These are phyloP conservation scores for Cercospora zeina DNA, from an alignment of 2,329 filamentous ascomycete genomes.

Conservation along the genomic window DNA sequence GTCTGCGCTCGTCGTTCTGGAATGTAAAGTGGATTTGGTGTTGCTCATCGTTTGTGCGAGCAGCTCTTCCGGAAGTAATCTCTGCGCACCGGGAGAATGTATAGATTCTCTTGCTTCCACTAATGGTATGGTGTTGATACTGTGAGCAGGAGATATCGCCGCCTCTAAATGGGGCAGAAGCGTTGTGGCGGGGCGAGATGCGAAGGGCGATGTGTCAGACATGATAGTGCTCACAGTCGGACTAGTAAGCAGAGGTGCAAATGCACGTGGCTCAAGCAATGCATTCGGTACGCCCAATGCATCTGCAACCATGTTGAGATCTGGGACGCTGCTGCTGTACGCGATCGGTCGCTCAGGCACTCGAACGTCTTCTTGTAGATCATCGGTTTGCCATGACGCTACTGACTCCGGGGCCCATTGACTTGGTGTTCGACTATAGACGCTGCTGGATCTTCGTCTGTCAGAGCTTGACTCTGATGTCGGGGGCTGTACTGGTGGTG, in stretches of 20 bases:
- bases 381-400: conserved; percentile 26
- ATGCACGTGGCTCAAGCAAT: conserved; percentile 33
- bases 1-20: conserved; percentile 23
- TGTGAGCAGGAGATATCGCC: conserved; percentile 14
- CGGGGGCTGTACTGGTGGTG: conserved; percentile 28
- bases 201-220: conserved; percentile 4
- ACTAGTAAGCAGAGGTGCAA: conserved; percentile 34
- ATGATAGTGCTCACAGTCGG: conserved; percentile 28
- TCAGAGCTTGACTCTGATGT: background rate
- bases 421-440: conserved; percentile 40
- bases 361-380: conserved; percentile 29
- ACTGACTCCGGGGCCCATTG: conserved; percentile 28
- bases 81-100: conserved; percentile 34
- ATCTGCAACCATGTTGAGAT: conserved; percentile 22
- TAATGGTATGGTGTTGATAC: conserved; percentile 33
- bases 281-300: conserved; percentile 6
- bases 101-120: conserved; percentile 33
- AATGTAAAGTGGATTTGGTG: conserved; percentile 27
- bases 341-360: conserved; percentile 34
- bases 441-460: conserved; percentile 37
- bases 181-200: conserved; percentile 20
- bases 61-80: conserved; percentile 39
- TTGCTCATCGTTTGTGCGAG: conserved; percentile 30
- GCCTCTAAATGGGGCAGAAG: conserved; percentile 15
- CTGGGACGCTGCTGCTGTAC: conserved; percentile 36